Evolutionary conservation across 2,329 filamentous ascomycete genomes (phyloP).

Genomic region (Daldinia sp.): DNA sequence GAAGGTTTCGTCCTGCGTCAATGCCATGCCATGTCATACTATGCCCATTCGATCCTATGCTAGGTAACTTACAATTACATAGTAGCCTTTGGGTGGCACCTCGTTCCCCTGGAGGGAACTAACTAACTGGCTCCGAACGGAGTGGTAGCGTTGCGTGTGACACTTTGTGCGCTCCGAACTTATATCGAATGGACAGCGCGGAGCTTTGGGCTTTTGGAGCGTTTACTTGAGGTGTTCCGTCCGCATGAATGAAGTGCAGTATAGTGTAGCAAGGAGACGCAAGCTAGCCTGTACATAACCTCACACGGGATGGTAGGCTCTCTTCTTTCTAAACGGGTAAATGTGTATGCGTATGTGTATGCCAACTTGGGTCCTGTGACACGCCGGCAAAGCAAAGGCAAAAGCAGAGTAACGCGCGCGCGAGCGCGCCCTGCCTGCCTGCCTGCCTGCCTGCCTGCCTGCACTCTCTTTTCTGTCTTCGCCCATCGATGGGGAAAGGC

Average conservation of each 20-base stretch:
- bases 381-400: conserved; percentile 27
- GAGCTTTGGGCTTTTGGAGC: background rate
- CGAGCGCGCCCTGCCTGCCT: background rate
- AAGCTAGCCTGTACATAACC: background rate
- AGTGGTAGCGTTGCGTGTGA: background rate
- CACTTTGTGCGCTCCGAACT: background rate
- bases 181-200: background rate
- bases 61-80: background rate
- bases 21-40: background rate
- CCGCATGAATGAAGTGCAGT: background rate
- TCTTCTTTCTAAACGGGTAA: conserved; percentile 24
- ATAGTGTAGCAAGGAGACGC: conserved; percentile 23
- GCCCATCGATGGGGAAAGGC: conserved; percentile 22
- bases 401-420: background rate
- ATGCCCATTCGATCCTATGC: conserved; percentile 1
- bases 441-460: too few relatives aligned
- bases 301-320: background rate
- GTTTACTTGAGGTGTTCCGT: too few relatives aligned
- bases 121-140: background rate
- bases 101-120: background rate
- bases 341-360: background rate
- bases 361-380: conserved; percentile 10
- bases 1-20: background rate
- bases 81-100: background rate
- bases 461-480: background rate